Conservation (phyloP, 2,329 filamentous ascomycete genomes). For the Lasiodiplodia citricola region DNA sequence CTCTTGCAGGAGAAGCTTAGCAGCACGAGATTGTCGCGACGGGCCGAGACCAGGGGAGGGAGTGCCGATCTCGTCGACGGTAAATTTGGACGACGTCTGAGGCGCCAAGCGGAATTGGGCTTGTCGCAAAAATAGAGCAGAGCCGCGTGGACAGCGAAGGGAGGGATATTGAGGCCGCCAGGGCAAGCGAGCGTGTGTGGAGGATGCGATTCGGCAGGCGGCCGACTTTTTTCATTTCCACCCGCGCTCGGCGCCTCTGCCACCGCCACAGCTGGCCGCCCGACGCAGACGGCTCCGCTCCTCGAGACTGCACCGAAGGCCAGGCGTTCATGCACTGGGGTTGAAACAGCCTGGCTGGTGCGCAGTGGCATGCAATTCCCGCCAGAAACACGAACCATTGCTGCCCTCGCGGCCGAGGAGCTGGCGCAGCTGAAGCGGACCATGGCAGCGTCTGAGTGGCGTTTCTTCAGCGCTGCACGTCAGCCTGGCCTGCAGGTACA, state of each 20-base stretch:
- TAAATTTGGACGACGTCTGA: not conserved
- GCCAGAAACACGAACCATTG: not conserved
- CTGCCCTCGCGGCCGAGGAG: not conserved
- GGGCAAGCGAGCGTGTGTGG: not conserved
- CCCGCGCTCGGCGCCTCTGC: no score
- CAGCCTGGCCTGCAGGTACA: slow-evolving; percentile 8
- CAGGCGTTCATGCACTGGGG: not conserved
- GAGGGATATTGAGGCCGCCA: not conserved
- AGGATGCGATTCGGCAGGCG: not conserved
- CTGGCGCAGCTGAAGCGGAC: not conserved
- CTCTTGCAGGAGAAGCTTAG: not conserved
- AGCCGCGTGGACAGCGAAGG: not conserved
- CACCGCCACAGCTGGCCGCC: no score
- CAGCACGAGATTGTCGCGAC: slow-evolving; percentile 13
- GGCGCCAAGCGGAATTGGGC: not conserved
- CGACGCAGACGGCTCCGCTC: no score
- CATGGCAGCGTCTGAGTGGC: not conserved
- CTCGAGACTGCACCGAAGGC: not conserved
- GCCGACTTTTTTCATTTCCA: no score
- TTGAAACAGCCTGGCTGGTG: not conserved
- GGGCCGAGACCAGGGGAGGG: slow-evolving; percentile 3
- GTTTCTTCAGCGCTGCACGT: not conserved
- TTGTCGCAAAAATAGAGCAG: slow-evolving; percentile 6
- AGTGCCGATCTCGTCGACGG: not conserved
- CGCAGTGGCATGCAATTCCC: not conserved